Evolutionary conservation across 148 eudicot species (phyloP).

Genomic region (Dianthus caryophyllus): DNA sequence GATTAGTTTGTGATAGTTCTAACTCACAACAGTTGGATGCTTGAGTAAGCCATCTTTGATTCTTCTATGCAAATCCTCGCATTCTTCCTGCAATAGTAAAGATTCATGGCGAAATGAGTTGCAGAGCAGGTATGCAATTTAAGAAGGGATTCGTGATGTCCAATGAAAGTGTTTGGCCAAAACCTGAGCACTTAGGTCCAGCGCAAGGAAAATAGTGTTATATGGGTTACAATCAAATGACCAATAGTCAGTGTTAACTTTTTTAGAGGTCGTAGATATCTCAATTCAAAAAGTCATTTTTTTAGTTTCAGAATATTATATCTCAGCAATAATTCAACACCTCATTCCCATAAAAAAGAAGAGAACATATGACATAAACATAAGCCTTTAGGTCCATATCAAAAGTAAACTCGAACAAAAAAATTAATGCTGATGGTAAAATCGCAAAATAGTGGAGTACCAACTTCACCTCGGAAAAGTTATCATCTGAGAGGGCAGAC

Average conservation of each 20-base stretch:
- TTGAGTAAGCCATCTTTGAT: slow-evolving; percentile 55
- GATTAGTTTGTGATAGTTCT: neutral
- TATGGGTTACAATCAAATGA: neutral
- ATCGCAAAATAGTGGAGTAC: neutral
- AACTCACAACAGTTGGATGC: slow-evolving; percentile 71
- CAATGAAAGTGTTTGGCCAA: neutral
- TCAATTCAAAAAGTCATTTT: neutral
- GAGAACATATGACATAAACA: neutral
- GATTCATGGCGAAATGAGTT: slow-evolving; percentile 3
- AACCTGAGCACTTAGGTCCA: neutral
- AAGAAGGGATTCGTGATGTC: neutral
- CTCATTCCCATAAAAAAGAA: neutral
- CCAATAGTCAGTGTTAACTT: neutral
- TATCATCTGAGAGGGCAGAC: slow-evolving; percentile 52
- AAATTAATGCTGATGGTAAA: neutral
- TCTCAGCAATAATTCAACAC: neutral
- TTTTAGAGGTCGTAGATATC: neutral
- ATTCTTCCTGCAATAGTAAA: slow-evolving; percentile 59
- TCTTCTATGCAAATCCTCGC: slow-evolving; percentile 57
- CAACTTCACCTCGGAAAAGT: slow-evolving; percentile 61
- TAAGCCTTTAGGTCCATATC: neutral
- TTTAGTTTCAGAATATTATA: neutral
- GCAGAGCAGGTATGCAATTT: neutral
- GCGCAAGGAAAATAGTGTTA: neutral
- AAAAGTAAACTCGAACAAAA: neutral